Conservation (phyloP, 345 rosid species). For the Gossypium anomalum region DNA sequence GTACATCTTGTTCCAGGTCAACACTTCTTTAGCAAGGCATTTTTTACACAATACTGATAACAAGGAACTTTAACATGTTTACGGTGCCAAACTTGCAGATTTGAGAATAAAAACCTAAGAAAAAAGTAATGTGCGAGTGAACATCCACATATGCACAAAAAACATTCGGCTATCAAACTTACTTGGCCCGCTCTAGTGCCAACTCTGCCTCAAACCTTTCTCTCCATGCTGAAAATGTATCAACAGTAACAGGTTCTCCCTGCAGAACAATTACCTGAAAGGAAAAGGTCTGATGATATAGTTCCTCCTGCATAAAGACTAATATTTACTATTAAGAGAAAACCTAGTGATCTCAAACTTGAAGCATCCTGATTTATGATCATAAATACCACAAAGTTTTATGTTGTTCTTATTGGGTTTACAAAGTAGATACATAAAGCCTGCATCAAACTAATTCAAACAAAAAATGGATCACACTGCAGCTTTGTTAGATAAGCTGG, state of each 20-base stretch:
- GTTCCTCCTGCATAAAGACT: not conserved
- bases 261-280: constrained; percentile 78
- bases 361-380: constrained; percentile 6
- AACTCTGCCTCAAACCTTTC: constrained; percentile 96
- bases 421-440: not conserved
- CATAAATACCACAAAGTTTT: not conserved
- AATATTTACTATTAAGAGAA: not conserved
- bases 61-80: not conserved
- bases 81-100: not conserved
- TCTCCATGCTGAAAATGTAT: constrained; percentile 92
- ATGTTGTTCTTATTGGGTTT: not conserved
- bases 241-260: constrained; percentile 94
- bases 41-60: not conserved
- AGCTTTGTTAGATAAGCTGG: not conserved
- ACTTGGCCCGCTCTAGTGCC: constrained; percentile 97
- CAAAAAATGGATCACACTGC: not conserved
- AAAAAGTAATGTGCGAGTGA: not conserved
- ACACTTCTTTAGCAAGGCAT: not conserved
- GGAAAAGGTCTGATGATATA: not conserved
- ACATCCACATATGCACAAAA: not conserved
- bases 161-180: constrained; percentile 28
- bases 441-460: not conserved
- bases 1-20: not conserved
- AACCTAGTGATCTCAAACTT: not conserved
- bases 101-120: not conserved